A percentile compares a stretch with the other conserved stretches of the same genome.
These are phyloP conservation scores for Hypocrella siamensis DNA, from an alignment of 2,329 filamentous ascomycete species.

Conservation along the genomic window DNA sequence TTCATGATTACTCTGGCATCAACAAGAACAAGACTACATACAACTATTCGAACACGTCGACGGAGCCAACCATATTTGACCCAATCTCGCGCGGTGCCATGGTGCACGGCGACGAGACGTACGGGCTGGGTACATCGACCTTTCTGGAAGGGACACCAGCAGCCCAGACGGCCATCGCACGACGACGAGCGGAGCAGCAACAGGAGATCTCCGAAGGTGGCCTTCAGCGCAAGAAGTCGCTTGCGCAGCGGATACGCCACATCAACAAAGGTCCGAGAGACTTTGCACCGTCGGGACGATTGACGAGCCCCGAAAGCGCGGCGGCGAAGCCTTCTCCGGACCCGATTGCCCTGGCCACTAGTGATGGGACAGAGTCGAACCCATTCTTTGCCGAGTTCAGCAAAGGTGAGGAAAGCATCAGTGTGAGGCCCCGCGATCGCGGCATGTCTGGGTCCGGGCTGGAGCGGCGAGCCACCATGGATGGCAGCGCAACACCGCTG, in stretches of 20 bases:
- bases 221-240: conserved; percentile 79
- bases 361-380: conserved; percentile 32
- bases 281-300: conserved; percentile 40
- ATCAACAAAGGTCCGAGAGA: conserved; percentile 58
- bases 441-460: conserved; percentile 26
- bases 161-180: conserved; percentile 61
- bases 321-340: conserved; percentile 27
- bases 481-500: conserved; percentile 23
- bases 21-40: conserved; percentile 14
- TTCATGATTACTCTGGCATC: conserved; percentile 56
- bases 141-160: conserved; percentile 91
- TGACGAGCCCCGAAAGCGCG: conserved; percentile 37
- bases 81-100: conserved; percentile 50
- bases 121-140: conserved; percentile 83
- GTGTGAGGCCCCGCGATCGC: conserved; percentile 23
- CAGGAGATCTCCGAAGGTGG: conserved; percentile 42
- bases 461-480: conserved; percentile 50
- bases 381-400: conserved; percentile 74
- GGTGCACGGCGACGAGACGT: conserved; percentile 69
- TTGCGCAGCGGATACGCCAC: conserved; percentile 80
- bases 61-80: conserved; percentile 45
- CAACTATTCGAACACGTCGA: conserved; percentile 11
- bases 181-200: conserved; percentile 53
- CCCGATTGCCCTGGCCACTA: conserved; percentile 16
- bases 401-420: conserved; percentile 36